Base-by-base conservation (phyloP, 805 yeast genomes). In the Wickerhamomyces alni region DNA sequence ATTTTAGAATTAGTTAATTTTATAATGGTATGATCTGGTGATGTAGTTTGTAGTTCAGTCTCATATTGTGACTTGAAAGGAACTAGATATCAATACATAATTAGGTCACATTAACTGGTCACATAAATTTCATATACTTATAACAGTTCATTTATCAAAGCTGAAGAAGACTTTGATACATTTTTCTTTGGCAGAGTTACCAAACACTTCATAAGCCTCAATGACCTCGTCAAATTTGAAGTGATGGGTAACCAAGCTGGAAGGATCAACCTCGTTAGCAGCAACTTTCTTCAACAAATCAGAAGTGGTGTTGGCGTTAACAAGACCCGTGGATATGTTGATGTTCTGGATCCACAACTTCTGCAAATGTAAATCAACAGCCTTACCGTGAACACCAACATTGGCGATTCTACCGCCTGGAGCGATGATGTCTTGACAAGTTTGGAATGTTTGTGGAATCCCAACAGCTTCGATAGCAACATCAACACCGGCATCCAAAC, bases 401-500 rank as follows among this genome's bases (percentile, higher is more conserved):
- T 79, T 82, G 21, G 82, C 83, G 46, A 74, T 71, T 43, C 80
- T 69, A 21, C 84, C 85, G 42, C 83, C 82, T 33, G 77, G 70
- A 18, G 69, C 62, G 44, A 77, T 69, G 27, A 74, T 65, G 22
- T 69, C 68, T 42, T 79, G 74, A 46, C 82, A 81, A 45, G 75
- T 61, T 49, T 75, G 72, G 54, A 80, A 77, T 39, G 84, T 77
- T 29, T 64, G 63, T 42, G 79, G 79, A 33, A 81, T 70, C 53
- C 84, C 87, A 24, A 82, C 82, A 58, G 84, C 75, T 60, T 78
- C 74, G 46, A 70, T 70, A 33, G 73, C 85, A 55, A 77, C 79
- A 43, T 79, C 82, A 16, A 77, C 84, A 47, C 75, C 76, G 31
- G 58, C 59, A 9, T 65, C 66, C 25, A 60, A 63, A 31, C 61